These are phyloP conservation scores for Ophidiomyces ophidiicola DNA, from an alignment of 2,329 filamentous ascomycete genomes.

Conservation along the genomic window DNA sequence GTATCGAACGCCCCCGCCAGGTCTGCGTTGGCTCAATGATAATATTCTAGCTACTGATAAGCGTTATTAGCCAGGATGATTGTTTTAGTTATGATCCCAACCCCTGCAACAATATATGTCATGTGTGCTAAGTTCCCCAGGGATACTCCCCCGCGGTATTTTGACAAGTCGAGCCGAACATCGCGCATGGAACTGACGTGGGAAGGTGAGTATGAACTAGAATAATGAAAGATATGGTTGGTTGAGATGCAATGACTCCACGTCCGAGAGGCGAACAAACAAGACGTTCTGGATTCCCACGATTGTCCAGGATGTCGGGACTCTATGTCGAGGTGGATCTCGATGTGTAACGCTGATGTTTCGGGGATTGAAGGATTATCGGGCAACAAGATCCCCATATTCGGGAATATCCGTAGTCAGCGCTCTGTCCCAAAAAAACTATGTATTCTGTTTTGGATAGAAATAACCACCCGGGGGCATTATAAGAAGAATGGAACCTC, in stretches of 20 bases:
- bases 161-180: conserved; percentile 8
- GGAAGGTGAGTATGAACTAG: no score
- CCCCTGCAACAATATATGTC: conserved; percentile 6
- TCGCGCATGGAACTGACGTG: conserved; percentile 1
- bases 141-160: conserved; percentile 5
- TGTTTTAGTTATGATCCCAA: conserved; percentile 2
- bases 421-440: background rate
- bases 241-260: conserved; percentile 2
- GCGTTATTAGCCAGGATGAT: conserved; percentile 5
- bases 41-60: background rate
- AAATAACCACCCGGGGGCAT: conserved; percentile 8
- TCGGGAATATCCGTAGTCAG: conserved; percentile 4
- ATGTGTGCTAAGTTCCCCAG: conserved; percentile 4
- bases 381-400: background rate
- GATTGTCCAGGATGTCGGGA: no score
- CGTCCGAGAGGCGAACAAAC: background rate
- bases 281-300: no score
- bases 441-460: background rate
- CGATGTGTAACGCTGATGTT: background rate
- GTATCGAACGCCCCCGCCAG: background rate
- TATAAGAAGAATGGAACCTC: conserved; percentile 8
- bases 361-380: background rate
- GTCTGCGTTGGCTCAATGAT: conserved; percentile 5
- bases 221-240: no score
- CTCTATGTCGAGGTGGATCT: background rate